Evolutionary conservation across 1,284 basidiomycete species (phyloP), one percentile per base, ranked within the genome.

Genomic region (Anthracocystis walkeri): DNA sequence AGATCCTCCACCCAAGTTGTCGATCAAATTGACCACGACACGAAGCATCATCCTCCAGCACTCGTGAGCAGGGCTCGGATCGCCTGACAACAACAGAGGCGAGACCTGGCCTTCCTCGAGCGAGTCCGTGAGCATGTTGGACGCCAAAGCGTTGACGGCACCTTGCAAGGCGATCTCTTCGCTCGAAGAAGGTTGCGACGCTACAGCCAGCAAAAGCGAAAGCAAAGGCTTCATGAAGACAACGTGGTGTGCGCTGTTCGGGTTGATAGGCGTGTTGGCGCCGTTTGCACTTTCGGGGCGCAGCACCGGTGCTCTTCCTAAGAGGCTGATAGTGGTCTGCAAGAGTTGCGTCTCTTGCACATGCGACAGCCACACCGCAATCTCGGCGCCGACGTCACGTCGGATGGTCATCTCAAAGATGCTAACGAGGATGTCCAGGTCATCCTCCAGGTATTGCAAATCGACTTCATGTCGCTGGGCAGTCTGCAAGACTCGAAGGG

Each of bases 131-230:
- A 97, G 90, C 51, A 89, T 89, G 83, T 93, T 95, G 81, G 92
- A 92, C 78, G 91, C 91, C 84, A 96, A 93, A 0, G 93, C 92
- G 0, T 91, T 87, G 29, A 97, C 87, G 1, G 94, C 87, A 40
- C 93, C 93, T 70, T 92, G 92, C 76, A 91, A 90, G 2, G 93
- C 93, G 25, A 97, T 89, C 65, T 92, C 88, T 84, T 97, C 94
- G 2, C 94, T 93, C 1, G 93, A 90, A 0, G 89, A 88, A 0
- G 90, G 89, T 57, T 92, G 88, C 57, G 90, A 89, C 5, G 93
- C 92, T n/a, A 97, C 87, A 0, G 93, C 89, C 86, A 94, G 91
- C 80, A 97, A 92, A 86, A 97, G 92, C 12, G 91, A 87, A 57
- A 97, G 89, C 62, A 97, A 87, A 72, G 93, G 72, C 52, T 65